Base-by-base conservation (phyloP, 1,284 basidiomycete species). In the Agroathelia rolfsii region DNA sequence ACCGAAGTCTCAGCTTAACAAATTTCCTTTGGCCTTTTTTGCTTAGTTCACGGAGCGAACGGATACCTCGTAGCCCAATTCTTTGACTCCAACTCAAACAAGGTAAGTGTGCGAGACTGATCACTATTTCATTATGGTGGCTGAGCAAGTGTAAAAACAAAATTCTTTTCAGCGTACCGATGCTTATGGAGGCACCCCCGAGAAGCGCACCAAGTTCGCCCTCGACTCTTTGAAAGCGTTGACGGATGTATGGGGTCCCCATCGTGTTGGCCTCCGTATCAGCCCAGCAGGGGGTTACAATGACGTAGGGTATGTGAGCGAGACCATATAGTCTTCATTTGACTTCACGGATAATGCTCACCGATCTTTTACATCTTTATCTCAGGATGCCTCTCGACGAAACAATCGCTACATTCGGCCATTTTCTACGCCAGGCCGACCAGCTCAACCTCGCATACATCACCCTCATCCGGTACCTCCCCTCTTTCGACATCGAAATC, bases 141-240 rank as follows among this genome's bases (percentile, higher is more conserved):
- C 12, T 24, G n/a, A n/a, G n/a, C n/a, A n/a, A n/a, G n/a, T n/a
- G n/a, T n/a, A n/a, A n/a, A n/a, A n/a, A n/a, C n/a, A n/a, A n/a
- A n/a, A n/a, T n/a, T n/a, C n/a, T n/a, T n/a, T n/a, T n/a, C 47
- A 58, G 29, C 61, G 67, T 21, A 62, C 60, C 4, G 68, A 69
- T 47, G 39, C 52, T 19, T 71, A 61, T 49, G 66, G 66, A 11
- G 66, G 66, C 7, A 55, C 52, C 4, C 24, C 61, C 28, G 59
- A 62, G 45, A 65, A 66, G 48, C 55, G 67, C 31, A 36, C 48
- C 7, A 49, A 60, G 10, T 68, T 70, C 50, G 44, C 50, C 2
- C 50, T 64, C 9, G 55, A 60, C 37, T 53, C 59, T n/a, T 42
- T 62, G 22, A 49, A 58, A n/a, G 58, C 55, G 10, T 46, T 62